Conservation (phyloP, 1,139 yeast species). For the Pichia sp. region DNA sequence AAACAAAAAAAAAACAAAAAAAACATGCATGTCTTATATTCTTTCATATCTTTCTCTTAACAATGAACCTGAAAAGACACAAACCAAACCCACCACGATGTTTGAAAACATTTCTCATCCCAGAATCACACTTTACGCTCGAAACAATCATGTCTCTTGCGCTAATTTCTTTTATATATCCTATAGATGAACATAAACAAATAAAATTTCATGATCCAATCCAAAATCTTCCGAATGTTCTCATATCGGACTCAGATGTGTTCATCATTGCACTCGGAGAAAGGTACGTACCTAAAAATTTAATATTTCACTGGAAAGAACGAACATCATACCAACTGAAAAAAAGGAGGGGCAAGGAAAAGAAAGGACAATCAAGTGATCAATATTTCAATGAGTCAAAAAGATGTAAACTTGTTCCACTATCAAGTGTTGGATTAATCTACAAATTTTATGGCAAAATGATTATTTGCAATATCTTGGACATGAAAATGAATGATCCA, state of each 20-base stretch:
- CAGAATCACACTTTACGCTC: conserved; percentile 5
- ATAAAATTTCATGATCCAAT: neutral
- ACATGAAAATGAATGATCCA: conserved; percentile 25
- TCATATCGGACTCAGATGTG: neutral
- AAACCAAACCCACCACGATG: neutral
- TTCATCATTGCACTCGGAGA: neutral
- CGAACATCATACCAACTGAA: neutral
- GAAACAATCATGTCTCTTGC: conserved; percentile 6
- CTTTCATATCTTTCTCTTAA: neutral
- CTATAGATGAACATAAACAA: neutral
- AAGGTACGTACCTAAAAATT: neutral
- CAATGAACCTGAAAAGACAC: neutral
- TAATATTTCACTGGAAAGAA: conserved; percentile 1
- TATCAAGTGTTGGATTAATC: conserved; percentile 87
- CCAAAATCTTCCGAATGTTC: neutral
- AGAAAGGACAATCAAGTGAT: neutral
- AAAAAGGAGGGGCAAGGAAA: neutral
- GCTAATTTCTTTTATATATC: neutral
- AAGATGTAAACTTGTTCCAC: conserved; percentile 41
- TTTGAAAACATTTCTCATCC: neutral
- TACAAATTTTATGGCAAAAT: conserved; percentile 88
- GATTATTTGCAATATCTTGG: conserved; percentile 31
- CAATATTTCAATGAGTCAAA: conserved; percentile 5
- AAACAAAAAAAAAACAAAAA: too few relatives aligned
- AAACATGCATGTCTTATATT: neutral